phyloP scores from a whole-genome alignment of 2,329 filamentous ascomycete species.

The Ophiocordyceps sinensis region DNA sequence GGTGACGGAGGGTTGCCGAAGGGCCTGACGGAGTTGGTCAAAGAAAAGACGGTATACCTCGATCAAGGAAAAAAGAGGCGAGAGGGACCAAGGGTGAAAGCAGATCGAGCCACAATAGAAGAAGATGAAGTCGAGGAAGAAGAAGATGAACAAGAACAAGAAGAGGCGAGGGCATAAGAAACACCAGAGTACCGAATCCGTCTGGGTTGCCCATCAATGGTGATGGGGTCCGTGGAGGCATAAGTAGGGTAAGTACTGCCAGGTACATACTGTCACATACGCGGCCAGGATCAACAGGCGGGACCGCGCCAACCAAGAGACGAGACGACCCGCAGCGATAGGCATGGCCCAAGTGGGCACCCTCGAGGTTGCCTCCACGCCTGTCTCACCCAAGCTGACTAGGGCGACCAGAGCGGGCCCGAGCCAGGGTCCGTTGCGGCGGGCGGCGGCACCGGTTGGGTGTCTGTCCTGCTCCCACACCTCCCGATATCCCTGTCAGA shows the following conservation, averaged over 20 bases:
- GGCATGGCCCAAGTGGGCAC: conserved; percentile 8
- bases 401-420: conserved; percentile 8
- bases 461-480: not conserved
- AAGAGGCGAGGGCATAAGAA: conserved; percentile 24
- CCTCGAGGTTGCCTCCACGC: conserved; percentile 16
- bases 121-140: conserved; percentile 7
- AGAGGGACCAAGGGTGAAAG: conserved; percentile 25
- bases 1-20: conserved; percentile 9
- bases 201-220: conserved; percentile 35
- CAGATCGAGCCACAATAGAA: conserved; percentile 20
- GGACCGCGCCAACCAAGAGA: conserved; percentile 7
- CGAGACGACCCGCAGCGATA: conserved; percentile 4
- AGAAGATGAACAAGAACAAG: conserved; percentile 24
- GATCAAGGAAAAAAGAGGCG: conserved; percentile 8
- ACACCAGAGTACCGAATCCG: conserved; percentile 23
- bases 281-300: conserved; percentile 23
- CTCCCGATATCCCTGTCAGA: conserved; percentile 2
- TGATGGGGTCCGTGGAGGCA: conserved; percentile 27
- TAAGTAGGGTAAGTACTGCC: conserved; percentile 27
- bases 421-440: conserved; percentile 6
- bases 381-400: conserved; percentile 39
- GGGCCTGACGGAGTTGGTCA: conserved; percentile 5
- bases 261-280: conserved; percentile 10
- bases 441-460: not conserved
- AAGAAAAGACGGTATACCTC: conserved; percentile 30